Base-by-base conservation (phyloP, 1,139 yeast genomes). In the Dujonia santamariae region DNA sequence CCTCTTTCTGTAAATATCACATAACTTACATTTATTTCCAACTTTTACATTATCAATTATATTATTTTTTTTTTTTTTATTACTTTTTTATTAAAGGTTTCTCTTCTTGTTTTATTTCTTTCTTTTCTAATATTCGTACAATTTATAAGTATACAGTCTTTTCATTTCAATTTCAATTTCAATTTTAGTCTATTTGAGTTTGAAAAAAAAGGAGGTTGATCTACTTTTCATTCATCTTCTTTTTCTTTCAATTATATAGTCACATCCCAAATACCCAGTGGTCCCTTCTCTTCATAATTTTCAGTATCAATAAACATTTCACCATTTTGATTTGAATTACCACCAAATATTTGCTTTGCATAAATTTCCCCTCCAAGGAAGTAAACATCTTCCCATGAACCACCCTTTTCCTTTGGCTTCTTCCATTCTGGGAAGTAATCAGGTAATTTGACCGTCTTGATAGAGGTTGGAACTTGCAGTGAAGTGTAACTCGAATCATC, bases 371-470 rank as follows among this genome's bases (percentile, higher is more conserved):
- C 96, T 2, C 97, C 97, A 41, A 90, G 64, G 52, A 90, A 86
- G 41, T 81, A 78, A 21, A 63, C 63, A 46, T 86, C 92, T 42
- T 84, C 81, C 77, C 78, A 73, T 19, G 72, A 64, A 7, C 84
- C 83, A 2, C 86, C 87, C 31, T 40, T 48, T 27, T 63, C 71
- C 48, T 67, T 67, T 29, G 78, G 75, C 47, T 80, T 80, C 59
- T 90, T 90, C 97, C 97, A 92, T 48, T 87, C 96, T 1, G 95
- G 87, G 61, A 92, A 92, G 57, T 92, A 90, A 34, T 90, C 97
- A 0, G 97, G 95, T 53, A 78, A 73, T 48, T 82, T 83, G 21
- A 82, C 79, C 35, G 79, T 55, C 46, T 75, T 79, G 37, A 90
- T 75, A 9, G 80, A 68, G 15, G 80, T 78, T 13, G 97, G 97